These are phyloP conservation scores for Jatropha podagrica DNA, from an alignment of 441 rosid species.

Conservation along the genomic window DNA sequence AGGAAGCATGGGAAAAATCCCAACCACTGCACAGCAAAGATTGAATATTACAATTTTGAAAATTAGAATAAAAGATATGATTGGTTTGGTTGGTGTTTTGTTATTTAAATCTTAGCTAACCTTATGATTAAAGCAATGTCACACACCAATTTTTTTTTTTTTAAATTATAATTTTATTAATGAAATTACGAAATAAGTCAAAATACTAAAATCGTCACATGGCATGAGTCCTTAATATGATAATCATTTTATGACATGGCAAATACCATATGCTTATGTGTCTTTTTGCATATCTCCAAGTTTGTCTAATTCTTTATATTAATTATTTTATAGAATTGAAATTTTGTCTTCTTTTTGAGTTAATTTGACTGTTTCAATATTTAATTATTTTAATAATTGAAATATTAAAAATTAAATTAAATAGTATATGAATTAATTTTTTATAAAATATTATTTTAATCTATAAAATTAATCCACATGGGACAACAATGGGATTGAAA, in stretches of 20 bases:
- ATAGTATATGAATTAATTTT: too few relatives aligned
- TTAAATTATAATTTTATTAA: neutral
- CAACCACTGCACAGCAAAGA: neutral
- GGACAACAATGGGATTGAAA: too few relatives aligned
- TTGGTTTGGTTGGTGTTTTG: neutral
- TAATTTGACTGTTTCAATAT: too few relatives aligned
- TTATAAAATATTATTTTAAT: too few relatives aligned
- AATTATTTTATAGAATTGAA: neutral
- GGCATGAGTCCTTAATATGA: neutral
- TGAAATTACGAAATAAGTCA: neutral
- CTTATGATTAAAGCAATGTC: neutral
- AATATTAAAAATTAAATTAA: too few relatives aligned
- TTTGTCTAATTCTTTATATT: neutral
- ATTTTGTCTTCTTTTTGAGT: neutral
- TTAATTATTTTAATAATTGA: too few relatives aligned
- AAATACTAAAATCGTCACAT: neutral
- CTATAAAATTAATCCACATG: too few relatives aligned
- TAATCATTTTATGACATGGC: neutral
- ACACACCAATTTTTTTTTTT: neutral
- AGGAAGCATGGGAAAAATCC: slow-evolving; percentile 11
- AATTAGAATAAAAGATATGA: neutral
- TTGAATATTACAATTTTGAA: neutral
- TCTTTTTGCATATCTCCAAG: neutral
- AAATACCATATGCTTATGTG: neutral
- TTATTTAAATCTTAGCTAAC: neutral